Base-by-base conservation (phyloP, 805 yeast species). In the Saturnispora silvae region DNA sequence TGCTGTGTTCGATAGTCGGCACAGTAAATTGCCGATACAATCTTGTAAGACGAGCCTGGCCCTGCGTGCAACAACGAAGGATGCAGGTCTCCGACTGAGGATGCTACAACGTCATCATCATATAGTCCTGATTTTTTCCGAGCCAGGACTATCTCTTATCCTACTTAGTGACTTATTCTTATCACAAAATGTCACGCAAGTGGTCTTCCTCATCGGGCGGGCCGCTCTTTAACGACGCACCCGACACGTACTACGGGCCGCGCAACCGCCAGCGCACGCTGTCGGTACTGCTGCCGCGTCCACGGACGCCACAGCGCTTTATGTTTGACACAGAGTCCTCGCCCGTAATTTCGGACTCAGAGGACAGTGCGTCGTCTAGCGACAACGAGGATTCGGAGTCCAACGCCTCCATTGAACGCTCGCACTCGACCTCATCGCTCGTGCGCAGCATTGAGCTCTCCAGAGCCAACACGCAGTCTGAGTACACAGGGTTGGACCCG, bases 311-410 rank as follows among this genome's bases (percentile, higher is more conserved):
- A 1, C 19, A 29, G 5, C 23, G 34, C 18, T 36, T 36, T 26
- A 20, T 14, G 5, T 35, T 41, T 3, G 33, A 40, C 5, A 34
- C 26, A 17, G 27, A 31, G 15, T 28, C 33, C 16, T 38, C 44
- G 6, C 46, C 49, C 3, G 40, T 43, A 5, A 45, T 43, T 6
- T 43, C 49, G 19, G 35, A 37, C 17, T 38, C 35, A 11, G 47
- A 45, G 13, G 36, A 28, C 20, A 16, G 20, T 22, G 31, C 31
- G 10, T 18, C 25, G 15, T 7, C 26, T 4, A 22, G 24, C 14
- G 20, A 28, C 17, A 28, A 28, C 17, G 31, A 26, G n/a, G 29
- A n/a, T n/a, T 13, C 14, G 5, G 17, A 8, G 5, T 28, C 31
- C 5, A 5, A 9, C 14, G n/a, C 22, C 18, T 29, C 32, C 6